Conservation (phyloP, 2,329 filamentous ascomycete species). For the Plectosphaerella plurivora region DNA sequence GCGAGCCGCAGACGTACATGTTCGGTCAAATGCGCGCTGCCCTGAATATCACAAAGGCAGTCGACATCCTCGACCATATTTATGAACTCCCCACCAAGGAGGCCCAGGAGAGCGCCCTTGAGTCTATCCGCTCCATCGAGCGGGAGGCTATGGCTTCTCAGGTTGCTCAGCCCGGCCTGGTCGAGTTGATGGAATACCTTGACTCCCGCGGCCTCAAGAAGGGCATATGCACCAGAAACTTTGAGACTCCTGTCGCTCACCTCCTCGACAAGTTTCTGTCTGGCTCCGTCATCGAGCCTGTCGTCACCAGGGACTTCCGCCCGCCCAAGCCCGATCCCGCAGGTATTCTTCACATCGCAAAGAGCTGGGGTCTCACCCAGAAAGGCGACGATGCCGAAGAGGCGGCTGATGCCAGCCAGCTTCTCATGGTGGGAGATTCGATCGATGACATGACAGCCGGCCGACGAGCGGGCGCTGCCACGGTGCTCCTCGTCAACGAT, state of each 20-base stretch:
- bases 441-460: constrained; percentile 94
- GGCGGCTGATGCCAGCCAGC: constrained; percentile 34
- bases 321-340: constrained; percentile 86
- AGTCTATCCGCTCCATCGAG: constrained; percentile 75
- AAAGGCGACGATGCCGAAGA: constrained; percentile 9
- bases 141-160: constrained; percentile 75
- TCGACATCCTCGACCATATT: constrained; percentile 88
- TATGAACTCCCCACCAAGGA: constrained; percentile 61
- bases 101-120: constrained; percentile 59
- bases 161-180: constrained; percentile 75
- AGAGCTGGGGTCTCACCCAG: constrained; percentile 59
- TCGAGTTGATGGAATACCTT: constrained; percentile 76
- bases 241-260: constrained; percentile 72
- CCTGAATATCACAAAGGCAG: constrained; percentile 65
- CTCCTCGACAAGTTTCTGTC: constrained; percentile 72
- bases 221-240: constrained; percentile 92
- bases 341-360: constrained; percentile 81
- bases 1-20: constrained; percentile 93
- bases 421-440: constrained; percentile 71
- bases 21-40: constrained; percentile 79
- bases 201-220: constrained; percentile 64
- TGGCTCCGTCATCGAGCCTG: constrained; percentile 64
- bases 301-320: constrained; percentile 78
- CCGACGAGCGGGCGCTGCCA: constrained; percentile 76
- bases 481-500: constrained; percentile 83